Conservation (phyloP, 495 filamentous ascomycete species). For the Penicillium robsamsonii region DNA sequence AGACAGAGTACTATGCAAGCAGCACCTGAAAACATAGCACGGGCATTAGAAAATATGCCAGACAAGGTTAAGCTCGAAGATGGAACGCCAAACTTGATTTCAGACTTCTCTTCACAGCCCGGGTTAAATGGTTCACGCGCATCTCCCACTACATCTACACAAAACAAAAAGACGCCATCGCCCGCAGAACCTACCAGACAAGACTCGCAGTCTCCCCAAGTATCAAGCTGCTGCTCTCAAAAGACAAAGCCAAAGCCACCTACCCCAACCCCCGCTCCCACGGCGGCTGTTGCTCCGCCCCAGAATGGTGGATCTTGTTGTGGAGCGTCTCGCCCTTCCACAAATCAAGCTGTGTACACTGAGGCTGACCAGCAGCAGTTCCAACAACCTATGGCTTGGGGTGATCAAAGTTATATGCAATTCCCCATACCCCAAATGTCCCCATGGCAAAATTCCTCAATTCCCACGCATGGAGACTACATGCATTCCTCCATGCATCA, state of each 20-base stretch:
- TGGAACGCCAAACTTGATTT: conserved; percentile 13
- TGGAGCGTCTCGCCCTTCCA: conserved; percentile 17
- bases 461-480: conserved; percentile 13
- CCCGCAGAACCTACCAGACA: not conserved
- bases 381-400: conserved; percentile 13
- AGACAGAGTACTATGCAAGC: conserved; percentile 29
- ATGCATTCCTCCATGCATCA: conserved; percentile 20
- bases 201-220: conserved; percentile 4
- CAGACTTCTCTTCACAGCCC: conserved; percentile 7
- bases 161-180: not conserved
- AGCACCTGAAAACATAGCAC: conserved; percentile 28
- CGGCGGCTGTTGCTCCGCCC: conserved; percentile 13
- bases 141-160: not conserved
- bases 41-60: conserved; percentile 28
- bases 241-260: conserved; percentile 24
- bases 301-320: conserved; percentile 35
- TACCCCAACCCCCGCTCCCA: conserved; percentile 12
- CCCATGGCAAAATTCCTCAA: conserved; percentile 27
- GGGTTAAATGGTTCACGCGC: conserved; percentile 7
- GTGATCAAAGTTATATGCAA: conserved; percentile 18
- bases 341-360: not conserved
- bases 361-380: conserved; percentile 5
- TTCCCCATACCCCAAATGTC: conserved; percentile 19
- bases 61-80: conserved; percentile 26
- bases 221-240: conserved; percentile 32